A percentile compares a stretch with the other conserved stretches of the same genome.
Conservation (phyloP, 2,329 filamentous ascomycete genomes). For the Apiospora hydei region DNA sequence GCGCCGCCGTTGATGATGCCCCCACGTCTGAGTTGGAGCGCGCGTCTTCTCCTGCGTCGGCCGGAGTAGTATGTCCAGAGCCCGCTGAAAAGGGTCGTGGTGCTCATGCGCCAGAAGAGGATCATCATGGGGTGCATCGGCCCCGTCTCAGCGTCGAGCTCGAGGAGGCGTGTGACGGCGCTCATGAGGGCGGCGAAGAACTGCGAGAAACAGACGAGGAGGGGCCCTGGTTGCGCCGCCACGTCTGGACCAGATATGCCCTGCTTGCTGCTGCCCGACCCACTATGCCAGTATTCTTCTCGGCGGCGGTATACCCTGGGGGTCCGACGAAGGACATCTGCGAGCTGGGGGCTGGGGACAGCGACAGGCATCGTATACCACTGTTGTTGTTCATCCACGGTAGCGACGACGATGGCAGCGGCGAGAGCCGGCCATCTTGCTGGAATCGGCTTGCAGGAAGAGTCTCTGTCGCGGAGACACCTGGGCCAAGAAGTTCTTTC, state of each 20-base stretch:
- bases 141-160: conserved; percentile 57
- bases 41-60: not conserved
- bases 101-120: conserved; percentile 78
- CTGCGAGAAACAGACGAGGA: conserved; percentile 77
- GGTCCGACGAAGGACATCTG: not conserved
- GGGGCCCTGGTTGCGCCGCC: conserved; percentile 68
- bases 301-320: not conserved
- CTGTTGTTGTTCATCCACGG: not conserved
- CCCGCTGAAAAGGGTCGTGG: conserved; percentile 72
- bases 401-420: conserved; percentile 18
- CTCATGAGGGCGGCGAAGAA: conserved; percentile 89
- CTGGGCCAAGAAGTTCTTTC: not conserved
- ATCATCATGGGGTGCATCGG: conserved; percentile 86
- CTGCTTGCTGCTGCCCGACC: conserved; percentile 1
- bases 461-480: not conserved
- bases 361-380: not conserved
- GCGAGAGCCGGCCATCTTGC: conserved; percentile 37
- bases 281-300: conserved; percentile 23
- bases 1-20: not conserved
- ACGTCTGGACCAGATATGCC: conserved; percentile 36
- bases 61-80: conserved; percentile 46
- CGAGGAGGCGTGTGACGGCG: conserved; percentile 77
- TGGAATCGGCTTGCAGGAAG: conserved; percentile 53
- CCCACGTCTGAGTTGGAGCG: not conserved
- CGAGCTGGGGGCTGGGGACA: not conserved